These are phyloP conservation scores for Microcyclospora tardicrescens DNA, from an alignment of 2,329 filamentous ascomycete species.

Conservation along the genomic window DNA sequence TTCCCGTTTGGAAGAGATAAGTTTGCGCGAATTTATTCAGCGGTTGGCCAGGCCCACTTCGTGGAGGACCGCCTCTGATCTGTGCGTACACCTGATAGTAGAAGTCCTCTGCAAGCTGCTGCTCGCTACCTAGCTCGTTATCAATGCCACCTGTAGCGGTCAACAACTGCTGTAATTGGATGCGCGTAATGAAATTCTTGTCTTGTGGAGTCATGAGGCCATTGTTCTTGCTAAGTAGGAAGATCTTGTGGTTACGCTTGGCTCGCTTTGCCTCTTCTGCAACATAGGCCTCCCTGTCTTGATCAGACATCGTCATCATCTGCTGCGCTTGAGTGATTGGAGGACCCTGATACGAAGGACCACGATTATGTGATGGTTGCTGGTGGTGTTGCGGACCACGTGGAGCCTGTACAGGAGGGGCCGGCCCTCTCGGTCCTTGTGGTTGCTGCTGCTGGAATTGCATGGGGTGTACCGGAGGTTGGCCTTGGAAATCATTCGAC, in stretches of 20 bases:
- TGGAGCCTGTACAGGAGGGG: constrained; percentile 22
- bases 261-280: constrained; percentile 88
- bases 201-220: constrained; percentile 98
- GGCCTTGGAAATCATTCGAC: constrained; percentile 14
- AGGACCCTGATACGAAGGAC: constrained; percentile 36
- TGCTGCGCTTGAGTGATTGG: constrained; percentile 59
- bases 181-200: constrained; percentile 98
- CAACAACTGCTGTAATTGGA: constrained; percentile 91
- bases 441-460: constrained; percentile 13
- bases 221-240: constrained; percentile 82
- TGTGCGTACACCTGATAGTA: constrained; percentile 97
- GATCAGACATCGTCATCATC: constrained; percentile 63
- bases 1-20: constrained; percentile 89
- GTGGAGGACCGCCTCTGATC: constrained; percentile 67
- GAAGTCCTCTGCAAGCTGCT: constrained; percentile 80
- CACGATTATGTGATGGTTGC: constrained; percentile 23
- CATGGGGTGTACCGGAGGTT: constrained; percentile 13
- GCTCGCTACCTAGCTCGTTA: constrained; percentile 60
- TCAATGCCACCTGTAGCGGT: constrained; percentile 79
- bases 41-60: constrained; percentile 84
- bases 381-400: constrained; percentile 22
- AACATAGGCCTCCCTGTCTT: constrained; percentile 71
- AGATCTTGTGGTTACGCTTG: constrained; percentile 97
- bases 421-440: constrained; percentile 10
- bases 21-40: constrained; percentile 95